Base-by-base conservation (phyloP, 768 basidiomycete species). In the Mycena belliarum region DNA sequence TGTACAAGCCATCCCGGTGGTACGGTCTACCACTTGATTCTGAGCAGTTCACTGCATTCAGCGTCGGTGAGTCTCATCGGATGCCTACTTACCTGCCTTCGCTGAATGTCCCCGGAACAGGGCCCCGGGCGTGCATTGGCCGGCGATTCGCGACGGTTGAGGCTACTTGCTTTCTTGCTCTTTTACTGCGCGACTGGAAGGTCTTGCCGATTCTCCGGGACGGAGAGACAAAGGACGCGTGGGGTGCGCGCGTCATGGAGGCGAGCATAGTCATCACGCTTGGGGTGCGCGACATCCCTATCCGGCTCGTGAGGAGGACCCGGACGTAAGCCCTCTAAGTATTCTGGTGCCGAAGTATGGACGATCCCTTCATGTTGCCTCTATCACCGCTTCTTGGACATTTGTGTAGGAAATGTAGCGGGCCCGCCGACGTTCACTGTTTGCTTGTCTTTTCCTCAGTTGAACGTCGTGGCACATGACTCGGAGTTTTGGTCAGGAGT, bases 1-100 rank as follows among this genome's bases (percentile, higher is more conserved):
- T 72, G 48, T 82, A 72, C 71, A 76, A 72, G 47, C 83, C 82
- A 1, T 81, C 79, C 1, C 70, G 83, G 38, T 83, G 82, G 82
- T 71, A 79, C 47, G 77, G 73, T 4, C 60, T 76, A 18, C 63
- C 74, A 2, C 70, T 62, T 23, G 79, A 79, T 8, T 78, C 77
- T 0, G 79, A 80, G 42, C 65, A 66, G 0, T 77, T 80, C 58
- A 74, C 77, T 7, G 79, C 77, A 11, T 82, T 82, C 68, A 78
- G 81, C 60, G 53, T 69, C 25, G 71, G 71, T 63, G 26, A 33
- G 64, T 57, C 6, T 15, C n/a, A 23, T 33, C 16, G n/a, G n/a
- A n/a, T 23, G 26, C 6, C 46, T 5, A 20, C 28, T 32, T 16
- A 26, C 16, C 18, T 6, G 14, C 18, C 2, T 4, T 25, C 20